phyloP scores from a whole-genome alignment of 2,329 filamentous ascomycete species.

The Stagonosporopsis vannaccii region DNA sequence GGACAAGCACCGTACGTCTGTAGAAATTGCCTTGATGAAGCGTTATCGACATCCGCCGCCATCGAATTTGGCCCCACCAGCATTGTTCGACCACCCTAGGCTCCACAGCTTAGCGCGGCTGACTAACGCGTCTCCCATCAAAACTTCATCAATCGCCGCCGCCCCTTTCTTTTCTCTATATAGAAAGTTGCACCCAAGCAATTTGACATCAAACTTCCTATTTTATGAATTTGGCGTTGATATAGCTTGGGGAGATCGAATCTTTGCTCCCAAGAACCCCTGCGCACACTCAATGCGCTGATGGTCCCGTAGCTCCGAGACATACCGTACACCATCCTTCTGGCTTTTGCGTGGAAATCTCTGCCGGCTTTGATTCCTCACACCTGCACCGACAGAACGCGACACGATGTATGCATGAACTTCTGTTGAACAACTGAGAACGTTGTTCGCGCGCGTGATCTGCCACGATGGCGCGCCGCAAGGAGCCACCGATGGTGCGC shows the following conservation, averaged over 20 bases:
- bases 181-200: slow-evolving; percentile 53
- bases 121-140: slow-evolving; percentile 10
- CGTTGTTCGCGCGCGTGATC: slow-evolving; percentile 28
- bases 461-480: slow-evolving; percentile 23
- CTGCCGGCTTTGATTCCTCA: slow-evolving; percentile 2
- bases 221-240: slow-evolving; percentile 65
- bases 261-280: slow-evolving; percentile 50
- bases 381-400: slow-evolving; percentile 19
- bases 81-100: background rate
- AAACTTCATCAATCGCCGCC: slow-evolving; percentile 15
- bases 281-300: slow-evolving; percentile 39
- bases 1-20: too few relatives aligned
- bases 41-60: background rate
- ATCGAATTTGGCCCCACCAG: background rate
- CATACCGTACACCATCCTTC: slow-evolving; percentile 22
- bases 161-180: slow-evolving; percentile 35
- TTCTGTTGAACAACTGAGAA: slow-evolving; percentile 43
- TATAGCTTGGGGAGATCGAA: slow-evolving; percentile 59
- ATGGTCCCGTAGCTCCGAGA: slow-evolving; percentile 50
- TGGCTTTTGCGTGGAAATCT: background rate
- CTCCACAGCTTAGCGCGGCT: slow-evolving; percentile 9
- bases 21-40: background rate
- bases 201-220: slow-evolving; percentile 65
- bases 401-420: slow-evolving; percentile 54
- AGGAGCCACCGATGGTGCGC: slow-evolving; percentile 23